Evolutionary conservation across 1,284 basidiomycete species (phyloP).

Genomic region (Golubevia sp.): DNA sequence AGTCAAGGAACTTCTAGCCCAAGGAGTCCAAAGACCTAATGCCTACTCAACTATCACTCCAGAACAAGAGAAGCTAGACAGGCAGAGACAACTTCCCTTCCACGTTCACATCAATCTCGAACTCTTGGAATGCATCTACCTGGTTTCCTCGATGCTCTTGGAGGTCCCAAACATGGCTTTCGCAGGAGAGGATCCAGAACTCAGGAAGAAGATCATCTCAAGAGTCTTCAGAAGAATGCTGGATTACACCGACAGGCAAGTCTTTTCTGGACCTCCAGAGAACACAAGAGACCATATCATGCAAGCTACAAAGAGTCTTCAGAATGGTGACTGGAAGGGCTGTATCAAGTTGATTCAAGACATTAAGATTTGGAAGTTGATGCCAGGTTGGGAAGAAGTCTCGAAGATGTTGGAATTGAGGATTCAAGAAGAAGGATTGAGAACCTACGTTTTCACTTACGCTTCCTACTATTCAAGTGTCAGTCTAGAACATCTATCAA

Average conservation of each 20-base stretch:
- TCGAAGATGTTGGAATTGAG: constrained; percentile 88
- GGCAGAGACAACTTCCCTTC: constrained; percentile 94
- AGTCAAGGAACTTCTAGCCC: constrained; percentile 92
- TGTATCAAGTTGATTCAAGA: constrained; percentile 88
- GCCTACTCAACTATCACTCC: constrained; percentile 79
- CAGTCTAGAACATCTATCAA: constrained; percentile 81
- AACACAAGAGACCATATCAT: constrained; percentile 99
- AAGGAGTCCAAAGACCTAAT: constrained; percentile 86
- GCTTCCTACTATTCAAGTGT: constrained; percentile 90
- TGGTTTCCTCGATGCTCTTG: constrained; percentile 97
- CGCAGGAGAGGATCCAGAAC: constrained; percentile 87
- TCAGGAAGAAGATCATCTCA: constrained; percentile 75
- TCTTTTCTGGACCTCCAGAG: constrained; percentile 97
- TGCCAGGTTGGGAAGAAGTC: constrained; percentile 85
- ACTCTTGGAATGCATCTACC: constrained; percentile 92
- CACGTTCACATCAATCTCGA: constrained; percentile 99
- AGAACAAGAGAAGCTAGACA: constrained; percentile 96
- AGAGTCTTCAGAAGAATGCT: constrained; percentile 93
- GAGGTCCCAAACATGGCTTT: constrained; percentile 95
- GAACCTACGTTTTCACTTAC: constrained; percentile 98
- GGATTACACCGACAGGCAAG: constrained; percentile 95
- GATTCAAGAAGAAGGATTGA: constrained; percentile 95
- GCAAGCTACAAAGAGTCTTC: constrained; percentile 95
- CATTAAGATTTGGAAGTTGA: constrained; percentile 97
- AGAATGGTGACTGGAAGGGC: constrained; percentile 95